Conservation (phyloP, 192 early-diverging fungal species). For the Pilaira anomala region DNA sequence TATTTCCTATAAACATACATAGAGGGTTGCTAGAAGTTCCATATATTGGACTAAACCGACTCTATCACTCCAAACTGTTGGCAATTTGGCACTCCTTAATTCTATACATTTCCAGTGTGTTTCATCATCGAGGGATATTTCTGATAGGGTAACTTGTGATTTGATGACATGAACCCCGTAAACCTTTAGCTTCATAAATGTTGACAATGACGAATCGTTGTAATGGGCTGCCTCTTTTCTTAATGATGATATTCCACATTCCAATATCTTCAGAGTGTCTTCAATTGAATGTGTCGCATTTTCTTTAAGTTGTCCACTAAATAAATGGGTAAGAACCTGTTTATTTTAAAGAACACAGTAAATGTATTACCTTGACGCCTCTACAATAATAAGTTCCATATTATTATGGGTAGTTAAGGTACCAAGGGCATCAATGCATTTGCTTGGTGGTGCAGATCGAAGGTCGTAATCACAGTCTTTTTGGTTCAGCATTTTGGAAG, state of each 20-base stretch:
- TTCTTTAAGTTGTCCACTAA: constrained; percentile 11
- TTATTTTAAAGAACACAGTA: constrained; percentile 11
- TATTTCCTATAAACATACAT: constrained; percentile 12
- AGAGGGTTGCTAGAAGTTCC: constrained; percentile 12
- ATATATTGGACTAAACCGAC: not conserved
- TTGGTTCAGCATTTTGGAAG: constrained; percentile 1
- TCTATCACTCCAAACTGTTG: constrained; percentile 2
- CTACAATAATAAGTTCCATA: constrained; percentile 10
- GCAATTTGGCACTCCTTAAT: not conserved
- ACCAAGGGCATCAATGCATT: not conserved
- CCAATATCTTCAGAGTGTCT: constrained; percentile 1
- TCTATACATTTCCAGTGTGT: constrained; percentile 2
- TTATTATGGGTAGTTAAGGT: not conserved
- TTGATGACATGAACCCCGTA: not conserved
- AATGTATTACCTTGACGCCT: constrained; percentile 10
- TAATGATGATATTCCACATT: not conserved
- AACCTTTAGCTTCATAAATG: constrained; percentile 8
- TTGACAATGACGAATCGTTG: not conserved
- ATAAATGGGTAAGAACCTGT: constrained; percentile 6
- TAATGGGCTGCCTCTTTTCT: not conserved
- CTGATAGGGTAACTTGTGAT: not conserved
- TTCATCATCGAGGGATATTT: constrained; percentile 3
- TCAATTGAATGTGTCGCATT: not conserved
- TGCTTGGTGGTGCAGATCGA: not conserved
- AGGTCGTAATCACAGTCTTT: not conserved